A percentile compares a stretch with the other conserved stretches of the same genome.
phyloP scores from a whole-genome alignment of 441 rosid genomes.

The Pelargonium fulgidum region DNA sequence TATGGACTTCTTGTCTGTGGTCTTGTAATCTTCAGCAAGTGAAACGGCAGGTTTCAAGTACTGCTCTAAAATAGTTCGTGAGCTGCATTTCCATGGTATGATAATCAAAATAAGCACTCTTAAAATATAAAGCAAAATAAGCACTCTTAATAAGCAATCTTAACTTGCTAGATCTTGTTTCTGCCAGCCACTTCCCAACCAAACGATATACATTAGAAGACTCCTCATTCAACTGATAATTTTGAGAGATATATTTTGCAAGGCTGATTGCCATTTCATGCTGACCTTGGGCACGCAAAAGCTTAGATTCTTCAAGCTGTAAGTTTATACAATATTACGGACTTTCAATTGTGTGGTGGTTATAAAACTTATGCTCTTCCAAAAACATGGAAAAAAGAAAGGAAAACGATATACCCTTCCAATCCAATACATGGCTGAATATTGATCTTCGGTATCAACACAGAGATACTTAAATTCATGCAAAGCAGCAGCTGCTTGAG shows the following conservation, averaged over 20 bases:
- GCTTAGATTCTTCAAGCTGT: constrained; percentile 97
- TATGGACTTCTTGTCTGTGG: constrained; percentile 51
- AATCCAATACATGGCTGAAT: constrained; percentile 56
- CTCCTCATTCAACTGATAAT: constrained; percentile 55
- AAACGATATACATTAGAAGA: constrained; percentile 75
- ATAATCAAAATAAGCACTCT: constrained; percentile 20
- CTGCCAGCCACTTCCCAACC: constrained; percentile 97
- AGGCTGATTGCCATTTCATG: constrained; percentile 93
- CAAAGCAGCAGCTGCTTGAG: constrained; percentile 84
- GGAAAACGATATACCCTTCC: constrained; percentile 61
- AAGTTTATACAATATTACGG: not conserved
- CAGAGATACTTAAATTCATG: constrained; percentile 77
- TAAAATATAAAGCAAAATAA: constrained; percentile 17
- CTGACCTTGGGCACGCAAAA: constrained; percentile 88
- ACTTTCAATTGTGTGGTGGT: not conserved
- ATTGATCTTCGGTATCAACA: constrained; percentile 40
- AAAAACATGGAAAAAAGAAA: constrained; percentile 8
- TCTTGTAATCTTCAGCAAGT: constrained; percentile 52
- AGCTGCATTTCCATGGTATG: constrained; percentile 46
- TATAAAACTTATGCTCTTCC: not conserved
- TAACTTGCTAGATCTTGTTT: constrained; percentile 98
- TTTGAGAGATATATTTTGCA: constrained; percentile 68
- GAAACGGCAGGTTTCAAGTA: constrained; percentile 92
- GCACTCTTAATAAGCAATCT: constrained; percentile 17
- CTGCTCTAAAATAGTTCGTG: constrained; percentile 88